Percentiles rank a stretch among this genome's conserved stretches.
Evolutionary conservation across 805 yeast genomes (phyloP).

Genomic region (Metschnikowia reukaufii): DNA sequence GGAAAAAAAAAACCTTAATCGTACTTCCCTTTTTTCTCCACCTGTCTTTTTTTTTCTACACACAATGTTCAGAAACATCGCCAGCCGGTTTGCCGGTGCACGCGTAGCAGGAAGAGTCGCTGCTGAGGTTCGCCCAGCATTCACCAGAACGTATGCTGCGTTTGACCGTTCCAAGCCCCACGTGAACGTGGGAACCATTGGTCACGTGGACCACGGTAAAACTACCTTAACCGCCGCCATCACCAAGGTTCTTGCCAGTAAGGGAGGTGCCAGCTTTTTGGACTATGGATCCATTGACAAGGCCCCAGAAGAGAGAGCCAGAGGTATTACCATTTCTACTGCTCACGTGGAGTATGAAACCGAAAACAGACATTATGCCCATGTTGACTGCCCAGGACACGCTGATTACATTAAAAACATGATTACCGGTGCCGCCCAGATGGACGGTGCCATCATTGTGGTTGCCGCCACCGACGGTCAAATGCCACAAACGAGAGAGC

Average conservation of each 20-base stretch:
- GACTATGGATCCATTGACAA: conserved; percentile 93
- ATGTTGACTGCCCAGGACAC: conserved; percentile 98
- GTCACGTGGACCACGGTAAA: conserved; percentile 99
- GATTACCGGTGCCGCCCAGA: conserved; percentile 99
- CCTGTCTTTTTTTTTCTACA: conserved; percentile 8
- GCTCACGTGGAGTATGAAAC: conserved; percentile 98
- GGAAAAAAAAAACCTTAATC: neutral
- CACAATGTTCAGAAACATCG: conserved; percentile 31
- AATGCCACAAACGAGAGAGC: conserved; percentile 99
- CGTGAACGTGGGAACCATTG: conserved; percentile 95
- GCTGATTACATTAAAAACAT: conserved; percentile 98
- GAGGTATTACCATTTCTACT: conserved; percentile 98
- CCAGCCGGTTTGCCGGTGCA: conserved; percentile 23
- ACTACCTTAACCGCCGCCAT: conserved; percentile 98
- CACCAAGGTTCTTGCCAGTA: conserved; percentile 85
- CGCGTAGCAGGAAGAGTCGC: conserved; percentile 28
- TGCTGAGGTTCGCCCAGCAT: conserved; percentile 28
- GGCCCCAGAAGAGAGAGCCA: conserved; percentile 99
- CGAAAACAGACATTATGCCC: conserved; percentile 92
- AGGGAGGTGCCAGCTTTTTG: conserved; percentile 91
- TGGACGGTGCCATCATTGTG: conserved; percentile 99
- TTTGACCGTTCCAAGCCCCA: conserved; percentile 97
- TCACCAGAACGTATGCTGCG: conserved; percentile 54
- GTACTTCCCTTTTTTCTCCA: conserved; percentile 1
- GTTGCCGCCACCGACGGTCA: conserved; percentile 99